A percentile compares a stretch with the other conserved stretches of the same genome.
These are phyloP conservation scores for Rhodomyrtus psidioides DNA, from an alignment of 441 rosid species.

Conservation along the genomic window DNA sequence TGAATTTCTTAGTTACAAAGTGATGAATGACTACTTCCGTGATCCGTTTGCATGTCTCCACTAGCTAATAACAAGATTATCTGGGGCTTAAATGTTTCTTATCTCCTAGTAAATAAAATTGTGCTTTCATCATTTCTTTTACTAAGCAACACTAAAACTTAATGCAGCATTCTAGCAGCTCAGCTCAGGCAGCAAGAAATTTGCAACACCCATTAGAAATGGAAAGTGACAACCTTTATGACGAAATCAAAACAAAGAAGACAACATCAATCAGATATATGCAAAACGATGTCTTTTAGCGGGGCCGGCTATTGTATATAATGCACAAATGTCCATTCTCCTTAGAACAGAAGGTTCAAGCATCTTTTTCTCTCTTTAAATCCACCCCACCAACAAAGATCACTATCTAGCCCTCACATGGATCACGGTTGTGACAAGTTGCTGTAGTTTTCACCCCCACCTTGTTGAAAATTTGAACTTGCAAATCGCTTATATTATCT, in stretches of 20 bases:
- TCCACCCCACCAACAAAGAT: not conserved
- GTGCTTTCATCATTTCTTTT: not conserved
- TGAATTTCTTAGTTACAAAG: not conserved
- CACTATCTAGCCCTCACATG: not conserved
- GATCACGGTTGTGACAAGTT: not conserved
- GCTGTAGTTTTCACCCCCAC: not conserved
- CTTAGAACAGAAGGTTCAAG: not conserved
- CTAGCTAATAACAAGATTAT: not conserved
- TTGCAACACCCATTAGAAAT: not conserved
- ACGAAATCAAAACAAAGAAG: not conserved
- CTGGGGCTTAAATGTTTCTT: not conserved
- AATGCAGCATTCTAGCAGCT: not conserved
- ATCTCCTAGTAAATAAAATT: not conserved
- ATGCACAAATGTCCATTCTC: not conserved
- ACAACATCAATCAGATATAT: not conserved
- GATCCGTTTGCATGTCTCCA: not conserved
- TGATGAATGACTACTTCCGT: not conserved
- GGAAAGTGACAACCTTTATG: not conserved
- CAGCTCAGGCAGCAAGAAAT: not conserved
- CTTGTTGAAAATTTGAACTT: not conserved
- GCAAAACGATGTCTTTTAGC: not conserved
- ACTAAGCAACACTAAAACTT: not conserved
- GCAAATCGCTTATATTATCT: not conserved
- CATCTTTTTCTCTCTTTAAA: not conserved
- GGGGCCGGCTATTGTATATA: not conserved